Evolutionary conservation across 2,329 filamentous ascomycete genomes (phyloP), one percentile per base, ranked within the genome.

Genomic region (Torrubiellomyces zombiae): DNA sequence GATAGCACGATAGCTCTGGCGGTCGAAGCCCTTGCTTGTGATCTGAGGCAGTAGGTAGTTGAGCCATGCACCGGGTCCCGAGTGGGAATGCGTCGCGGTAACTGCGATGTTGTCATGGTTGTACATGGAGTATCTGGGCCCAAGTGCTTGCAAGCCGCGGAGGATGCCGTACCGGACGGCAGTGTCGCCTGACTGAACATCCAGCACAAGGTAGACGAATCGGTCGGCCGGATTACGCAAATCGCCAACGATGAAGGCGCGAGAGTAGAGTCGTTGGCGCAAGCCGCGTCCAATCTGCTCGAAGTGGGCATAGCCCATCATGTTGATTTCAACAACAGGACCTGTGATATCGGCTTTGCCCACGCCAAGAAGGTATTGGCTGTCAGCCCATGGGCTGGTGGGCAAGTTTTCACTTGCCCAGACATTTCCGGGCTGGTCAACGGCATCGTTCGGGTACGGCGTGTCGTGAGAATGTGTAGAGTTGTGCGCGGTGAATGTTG

Each of bases 11-110:
- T 89, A 92, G 39, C 79, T 85, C 44, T 89, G 78, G 44, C 73
- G 73, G 47, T 83, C 67, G 39, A 93, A 93, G 0, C 85, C 85
- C 31, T 75, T 65, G 44, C 75, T 86, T 0, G 83, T 86, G 38
- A 93, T 75, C 43, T 93, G 83, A 7, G 83, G 85, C 9, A 94
- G 58, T 7, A 93, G 63, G 42, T 93, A 93, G 47, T 93, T 93
- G 43, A 89, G 61, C 82, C 82, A 94, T 10, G 78, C 85, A 4
- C 80, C 85, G 1, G 85, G 83, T 0, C 82, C 83, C 11, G 81
- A 76, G 51, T 94, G 85, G 3, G 79, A 86, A 45, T 94, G 85
- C 1, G 85, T 93, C 17, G 82, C 85, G 2, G 79, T 89, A 11
- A 94, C 65, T n/a, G 85, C 85, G 11, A 93, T 55, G 38, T 91